Conservation (phyloP, 2,329 filamentous ascomycete species). For the Microsporum canis region DNA sequence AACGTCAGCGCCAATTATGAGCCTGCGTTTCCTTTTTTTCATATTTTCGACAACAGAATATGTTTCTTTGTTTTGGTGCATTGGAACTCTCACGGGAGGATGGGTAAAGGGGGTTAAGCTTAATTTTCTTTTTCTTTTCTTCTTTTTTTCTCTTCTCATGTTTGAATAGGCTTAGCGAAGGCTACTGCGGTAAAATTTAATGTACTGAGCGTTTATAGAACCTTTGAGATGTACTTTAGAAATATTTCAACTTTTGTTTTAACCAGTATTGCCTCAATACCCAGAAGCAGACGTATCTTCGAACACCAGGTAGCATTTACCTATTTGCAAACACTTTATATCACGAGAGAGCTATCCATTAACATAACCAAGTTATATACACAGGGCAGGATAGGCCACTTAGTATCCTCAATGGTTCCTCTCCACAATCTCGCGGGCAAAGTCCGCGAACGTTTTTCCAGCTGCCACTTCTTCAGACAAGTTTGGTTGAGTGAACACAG, state of each 20-base stretch:
- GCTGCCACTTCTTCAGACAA: slow-evolving; percentile 58
- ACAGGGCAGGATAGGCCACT: neutral
- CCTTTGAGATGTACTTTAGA: neutral
- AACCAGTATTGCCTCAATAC: neutral
- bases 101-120: neutral
- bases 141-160: neutral
- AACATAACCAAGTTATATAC: neutral
- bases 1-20: neutral
- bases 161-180: neutral
- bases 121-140: neutral
- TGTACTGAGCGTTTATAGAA: neutral
- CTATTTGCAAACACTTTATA: neutral
- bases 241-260: neutral
- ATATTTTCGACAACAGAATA: neutral
- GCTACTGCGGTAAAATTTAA: neutral
- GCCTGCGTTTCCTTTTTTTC: neutral
- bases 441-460: slow-evolving; percentile 63
- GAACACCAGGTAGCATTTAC: neutral
- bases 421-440: slow-evolving; percentile 70
- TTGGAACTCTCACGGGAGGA: too few species aligned
- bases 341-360: neutral
- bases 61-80: neutral
- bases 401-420: slow-evolving; percentile 46
- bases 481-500: slow-evolving; percentile 96
- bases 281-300: neutral